Percentiles rank a stretch among this genome's conserved stretches.
These are phyloP conservation scores for Phialocephala sp. DNA, from an alignment of 2,329 filamentous ascomycete species.

Conservation along the genomic window DNA sequence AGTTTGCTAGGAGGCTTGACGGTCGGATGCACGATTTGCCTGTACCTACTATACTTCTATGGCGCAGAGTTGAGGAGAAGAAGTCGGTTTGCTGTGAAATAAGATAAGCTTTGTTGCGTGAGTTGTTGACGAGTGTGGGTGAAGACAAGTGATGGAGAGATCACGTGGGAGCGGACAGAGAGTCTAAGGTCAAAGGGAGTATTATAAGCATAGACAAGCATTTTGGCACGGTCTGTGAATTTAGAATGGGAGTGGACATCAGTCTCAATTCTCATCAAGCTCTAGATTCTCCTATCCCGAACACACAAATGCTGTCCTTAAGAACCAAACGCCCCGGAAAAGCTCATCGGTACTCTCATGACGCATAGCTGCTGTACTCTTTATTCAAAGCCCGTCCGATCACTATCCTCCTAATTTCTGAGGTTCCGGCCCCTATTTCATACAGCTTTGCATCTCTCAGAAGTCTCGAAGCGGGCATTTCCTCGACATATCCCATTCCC, in stretches of 20 bases:
- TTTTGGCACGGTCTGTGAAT: too few species aligned
- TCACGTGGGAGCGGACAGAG: too few species aligned
- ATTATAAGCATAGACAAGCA: too few species aligned
- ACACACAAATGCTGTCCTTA: too few species aligned
- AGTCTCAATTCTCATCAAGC: too few species aligned
- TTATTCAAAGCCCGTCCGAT: slow-evolving; percentile 64
- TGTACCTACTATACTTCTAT: slow-evolving; percentile 46
- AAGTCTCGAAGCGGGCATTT: slow-evolving; percentile 87
- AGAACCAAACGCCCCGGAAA: background rate
- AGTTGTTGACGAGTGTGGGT: background rate
- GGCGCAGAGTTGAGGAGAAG: slow-evolving; percentile 21
- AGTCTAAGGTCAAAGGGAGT: too few species aligned
- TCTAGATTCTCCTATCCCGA: too few species aligned
- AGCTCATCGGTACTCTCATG: slow-evolving; percentile 16
- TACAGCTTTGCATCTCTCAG: slow-evolving; percentile 81
- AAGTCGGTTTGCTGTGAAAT: slow-evolving; percentile 26
- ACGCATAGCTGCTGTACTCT: slow-evolving; percentile 38
- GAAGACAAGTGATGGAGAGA: background rate
- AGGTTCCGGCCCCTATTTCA: slow-evolving; percentile 96
- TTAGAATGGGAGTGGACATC: too few species aligned
- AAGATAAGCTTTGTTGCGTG: too few species aligned
- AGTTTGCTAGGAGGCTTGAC: slow-evolving; percentile 47
- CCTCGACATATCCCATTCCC: slow-evolving; percentile 95
- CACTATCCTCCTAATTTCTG: slow-evolving; percentile 91
- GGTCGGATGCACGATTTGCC: slow-evolving; percentile 53